Evolutionary conservation across 805 yeast genomes (phyloP), one percentile per base, ranked within the genome.

Genomic region (Wickerhamiella azyma): DNA sequence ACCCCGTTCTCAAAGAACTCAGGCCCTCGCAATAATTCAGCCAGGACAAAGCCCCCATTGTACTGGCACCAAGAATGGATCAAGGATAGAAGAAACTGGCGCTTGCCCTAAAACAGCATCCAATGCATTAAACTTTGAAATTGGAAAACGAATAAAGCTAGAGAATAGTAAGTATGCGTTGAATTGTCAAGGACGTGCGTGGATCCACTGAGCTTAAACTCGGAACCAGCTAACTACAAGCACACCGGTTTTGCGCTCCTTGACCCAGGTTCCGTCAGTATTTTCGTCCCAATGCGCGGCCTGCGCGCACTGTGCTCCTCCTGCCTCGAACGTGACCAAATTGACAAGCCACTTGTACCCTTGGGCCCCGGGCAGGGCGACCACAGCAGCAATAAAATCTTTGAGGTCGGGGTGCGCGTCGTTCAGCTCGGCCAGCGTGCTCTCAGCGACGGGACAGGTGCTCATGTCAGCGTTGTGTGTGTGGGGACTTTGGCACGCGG

Each of bases 261-360:
- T 26, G n/a, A 50, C 47, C 52, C 51, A 53, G 7, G 51, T 40
- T 9, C 60, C 60, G 44, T 57, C 60, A n/a, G 49, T 53, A 16
- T 46, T 45, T 5, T 52, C 41, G 41, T 55, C 52, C 60, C 60
- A 57, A 39, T 29, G 53, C 18, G 57, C 60, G 1, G 58, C 60
- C 3, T 43, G 26, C 16, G 41, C 30, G 10, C 55, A 45, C 21
- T 40, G 36, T 6, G 57, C 52, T 9, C 55, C 55, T 2, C 55
- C 30, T 3, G 41, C 36, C 21, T 48, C 54, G 6, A 53, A 16
- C 17, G 39, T 21, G 7, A 52, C 48, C 21, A 43, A 56, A 2
- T 43, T 37, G 5, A 51, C 57, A 1, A 55, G 18, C 30, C 48
- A 50, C 45, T 57, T 57, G 45, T 54, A 55, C 38, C 38, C 43